phyloP scores from a whole-genome alignment of 768 basidiomycete species.

The Daedaleopsis nitida region DNA sequence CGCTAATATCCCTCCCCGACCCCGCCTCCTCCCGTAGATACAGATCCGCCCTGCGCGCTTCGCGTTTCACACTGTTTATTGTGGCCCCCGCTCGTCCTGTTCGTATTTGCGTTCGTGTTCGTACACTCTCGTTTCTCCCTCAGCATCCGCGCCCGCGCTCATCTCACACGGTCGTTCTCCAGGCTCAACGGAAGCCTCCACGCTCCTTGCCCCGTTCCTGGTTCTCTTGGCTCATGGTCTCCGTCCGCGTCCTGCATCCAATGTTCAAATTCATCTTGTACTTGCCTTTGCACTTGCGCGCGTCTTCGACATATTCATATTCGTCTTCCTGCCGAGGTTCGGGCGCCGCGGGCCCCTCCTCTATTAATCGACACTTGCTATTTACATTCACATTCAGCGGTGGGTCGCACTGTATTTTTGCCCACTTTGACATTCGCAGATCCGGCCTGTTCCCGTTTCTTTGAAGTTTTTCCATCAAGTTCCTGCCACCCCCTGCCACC shows the following conservation, averaged over 20 bases:
- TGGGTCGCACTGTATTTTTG: constrained; percentile 8
- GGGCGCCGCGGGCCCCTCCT: neutral
- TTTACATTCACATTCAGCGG: neutral
- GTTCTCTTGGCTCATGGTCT: no score
- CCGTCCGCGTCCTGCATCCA: neutral
- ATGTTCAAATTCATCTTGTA: neutral
- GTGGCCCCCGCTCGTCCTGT: constrained; percentile 1
- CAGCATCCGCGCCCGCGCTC: neutral
- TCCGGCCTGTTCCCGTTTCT: neutral
- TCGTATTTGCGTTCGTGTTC: neutral
- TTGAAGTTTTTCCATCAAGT: neutral
- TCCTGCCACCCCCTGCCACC: no score
- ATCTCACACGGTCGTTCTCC: neutral
- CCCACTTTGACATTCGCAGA: neutral
- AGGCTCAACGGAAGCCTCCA: neutral
- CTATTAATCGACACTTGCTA: constrained; percentile 7
- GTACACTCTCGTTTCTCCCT: neutral
- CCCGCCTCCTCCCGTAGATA: neutral
- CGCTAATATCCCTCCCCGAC: neutral
- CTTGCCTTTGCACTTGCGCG: no score
- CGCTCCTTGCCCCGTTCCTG: neutral
- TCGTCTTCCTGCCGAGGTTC: no score
- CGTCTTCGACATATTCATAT: no score
- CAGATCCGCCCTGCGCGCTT: no score
- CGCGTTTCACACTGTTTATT: constrained; percentile 5